Conservation (phyloP, 2,329 filamentous ascomycete species). For the Clathrospora elynae region DNA sequence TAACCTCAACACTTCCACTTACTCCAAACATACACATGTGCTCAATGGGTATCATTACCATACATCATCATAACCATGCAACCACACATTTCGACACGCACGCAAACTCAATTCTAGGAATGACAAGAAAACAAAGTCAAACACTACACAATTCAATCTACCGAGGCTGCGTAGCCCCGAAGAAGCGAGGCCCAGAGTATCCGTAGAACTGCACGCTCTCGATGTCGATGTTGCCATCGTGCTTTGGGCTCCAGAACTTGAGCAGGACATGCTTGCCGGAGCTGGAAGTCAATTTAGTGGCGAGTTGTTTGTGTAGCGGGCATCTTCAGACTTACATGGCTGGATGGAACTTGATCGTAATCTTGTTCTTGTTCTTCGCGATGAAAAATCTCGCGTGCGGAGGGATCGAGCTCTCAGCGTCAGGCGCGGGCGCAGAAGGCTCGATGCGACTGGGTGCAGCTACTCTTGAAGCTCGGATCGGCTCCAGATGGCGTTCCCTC, state of each 20-base stretch:
- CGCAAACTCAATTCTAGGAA: no score
- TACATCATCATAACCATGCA: no score
- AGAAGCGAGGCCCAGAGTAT: constrained; percentile 83
- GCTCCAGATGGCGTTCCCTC: constrained; percentile 28
- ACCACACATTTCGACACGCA: no score
- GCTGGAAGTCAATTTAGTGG: constrained; percentile 39
- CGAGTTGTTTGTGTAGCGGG: not conserved
- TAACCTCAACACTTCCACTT: no score
- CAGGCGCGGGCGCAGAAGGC: constrained; percentile 25
- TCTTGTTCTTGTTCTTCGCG: constrained; percentile 78
- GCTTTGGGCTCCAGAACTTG: constrained; percentile 84
- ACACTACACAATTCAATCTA: constrained; percentile 6
- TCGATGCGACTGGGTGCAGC: constrained; percentile 45
- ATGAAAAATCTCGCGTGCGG: constrained; percentile 86
- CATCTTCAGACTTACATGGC: constrained; percentile 63
- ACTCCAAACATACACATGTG: no score
- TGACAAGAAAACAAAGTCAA: not conserved
- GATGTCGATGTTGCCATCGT: constrained; percentile 83
- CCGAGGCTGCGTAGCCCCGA: constrained; percentile 66
- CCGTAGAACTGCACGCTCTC: constrained; percentile 83
- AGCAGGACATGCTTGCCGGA: constrained; percentile 83
- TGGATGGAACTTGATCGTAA: constrained; percentile 83
- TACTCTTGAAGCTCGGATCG: constrained; percentile 39
- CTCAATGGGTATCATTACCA: no score
- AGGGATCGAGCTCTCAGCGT: constrained; percentile 57